Evolutionary conservation across 225 moss, liverwort and hornwort genomes (phyloP).

Genomic region (Bryoerythrophyllum caledonicum): DNA sequence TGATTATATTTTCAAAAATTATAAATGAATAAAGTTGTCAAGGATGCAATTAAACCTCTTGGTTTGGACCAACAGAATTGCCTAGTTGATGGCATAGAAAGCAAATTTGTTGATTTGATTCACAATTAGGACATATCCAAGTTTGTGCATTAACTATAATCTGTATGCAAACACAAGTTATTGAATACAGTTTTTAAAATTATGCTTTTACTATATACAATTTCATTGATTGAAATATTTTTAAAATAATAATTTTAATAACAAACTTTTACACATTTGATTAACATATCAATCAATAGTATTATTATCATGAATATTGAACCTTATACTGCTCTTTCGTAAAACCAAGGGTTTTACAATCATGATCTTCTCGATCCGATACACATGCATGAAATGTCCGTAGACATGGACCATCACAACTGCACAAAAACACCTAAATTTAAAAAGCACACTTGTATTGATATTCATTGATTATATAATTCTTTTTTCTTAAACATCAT

Average conservation of each 20-base stretch:
- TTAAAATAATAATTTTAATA: no score
- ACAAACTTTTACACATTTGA: no score
- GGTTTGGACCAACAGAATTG: constrained; percentile 31
- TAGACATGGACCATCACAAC: constrained; percentile 58
- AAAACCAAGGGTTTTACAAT: constrained; percentile 56
- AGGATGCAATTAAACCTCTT: constrained; percentile 29
- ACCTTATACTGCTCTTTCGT: constrained; percentile 44
- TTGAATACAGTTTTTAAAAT: accelerated
- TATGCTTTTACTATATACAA: neutral
- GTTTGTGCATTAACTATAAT: constrained; percentile 37
- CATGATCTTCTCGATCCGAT: constrained; percentile 29
- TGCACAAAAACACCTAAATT: neutral
- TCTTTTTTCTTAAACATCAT: neutral
- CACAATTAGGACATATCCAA: constrained; percentile 62
- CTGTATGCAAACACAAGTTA: neutral
- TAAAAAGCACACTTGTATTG: no score
- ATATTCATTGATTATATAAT: neutral
- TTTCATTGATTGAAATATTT: no score
- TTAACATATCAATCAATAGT: neutral
- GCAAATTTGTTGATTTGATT: constrained; percentile 43
- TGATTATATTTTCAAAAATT: no score
- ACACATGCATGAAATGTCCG: constrained; percentile 55
- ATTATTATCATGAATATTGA: neutral
- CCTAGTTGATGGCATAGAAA: constrained; percentile 59
- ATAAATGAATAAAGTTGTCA: neutral